Conservation (phyloP, 2,329 filamentous ascomycete species). For the Sporothrix euskadiensis region DNA sequence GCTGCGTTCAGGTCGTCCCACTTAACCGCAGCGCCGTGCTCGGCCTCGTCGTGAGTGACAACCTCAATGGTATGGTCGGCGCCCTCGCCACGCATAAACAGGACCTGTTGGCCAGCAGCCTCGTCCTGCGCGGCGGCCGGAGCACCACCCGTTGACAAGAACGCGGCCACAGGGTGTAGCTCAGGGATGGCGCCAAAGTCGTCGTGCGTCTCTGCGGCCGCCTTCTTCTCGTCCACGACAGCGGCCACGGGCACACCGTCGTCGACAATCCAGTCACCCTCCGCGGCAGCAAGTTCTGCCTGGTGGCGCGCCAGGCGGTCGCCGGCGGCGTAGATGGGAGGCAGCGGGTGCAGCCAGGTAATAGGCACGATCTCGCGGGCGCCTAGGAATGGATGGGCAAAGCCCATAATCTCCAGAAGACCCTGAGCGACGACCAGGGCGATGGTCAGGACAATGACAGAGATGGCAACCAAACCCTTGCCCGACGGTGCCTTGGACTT, state of each 20-base stretch:
- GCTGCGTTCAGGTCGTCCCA: slow-evolving; percentile 70
- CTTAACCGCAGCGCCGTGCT: slow-evolving; percentile 51
- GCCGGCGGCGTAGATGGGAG: neutral
- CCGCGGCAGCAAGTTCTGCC: slow-evolving; percentile 13
- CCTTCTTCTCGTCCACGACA: neutral
- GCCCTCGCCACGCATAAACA: slow-evolving; percentile 31
- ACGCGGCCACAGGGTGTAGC: slow-evolving; percentile 33
- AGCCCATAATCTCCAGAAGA: slow-evolving; percentile 63
- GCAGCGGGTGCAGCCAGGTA: slow-evolving; percentile 37
- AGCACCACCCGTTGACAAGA: slow-evolving; percentile 16
- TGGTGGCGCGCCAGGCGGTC: slow-evolving; percentile 20
- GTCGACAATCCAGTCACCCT: neutral
- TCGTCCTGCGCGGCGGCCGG: neutral
- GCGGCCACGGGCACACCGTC: neutral
- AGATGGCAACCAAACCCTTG: slow-evolving; percentile 53
- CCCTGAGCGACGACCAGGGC: slow-evolving; percentile 64
- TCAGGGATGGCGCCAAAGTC: slow-evolving; percentile 23
- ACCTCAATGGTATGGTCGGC: slow-evolving; percentile 40
- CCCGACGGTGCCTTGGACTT: slow-evolving; percentile 56
- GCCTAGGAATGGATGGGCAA: slow-evolving; percentile 57
- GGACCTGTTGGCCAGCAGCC: slow-evolving; percentile 5
- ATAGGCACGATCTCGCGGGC: slow-evolving; percentile 57
- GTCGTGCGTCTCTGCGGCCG: neutral
- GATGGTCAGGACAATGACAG: slow-evolving; percentile 59
- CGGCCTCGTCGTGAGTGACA: slow-evolving; percentile 50